Evolutionary conservation across 1,139 yeast genomes (phyloP), one percentile per base, ranked within the genome.

Genomic region (Pichia sp.): DNA sequence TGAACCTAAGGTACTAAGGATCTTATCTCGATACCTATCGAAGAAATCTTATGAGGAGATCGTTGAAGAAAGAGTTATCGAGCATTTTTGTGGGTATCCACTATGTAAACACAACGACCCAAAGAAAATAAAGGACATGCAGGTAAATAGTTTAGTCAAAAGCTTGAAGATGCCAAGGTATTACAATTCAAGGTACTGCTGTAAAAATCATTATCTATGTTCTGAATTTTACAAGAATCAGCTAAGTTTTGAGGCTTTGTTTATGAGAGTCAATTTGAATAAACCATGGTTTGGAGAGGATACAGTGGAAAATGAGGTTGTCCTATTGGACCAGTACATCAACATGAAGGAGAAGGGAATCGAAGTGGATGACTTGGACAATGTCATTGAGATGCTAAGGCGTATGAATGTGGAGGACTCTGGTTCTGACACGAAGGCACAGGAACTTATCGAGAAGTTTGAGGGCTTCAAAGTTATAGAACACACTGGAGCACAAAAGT

Each of bases 71-170:
- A 75, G 97, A 55, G 87, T 86, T 64, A 81, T 90, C 57, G 85
- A 84, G 60, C 90, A 87, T 62, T 76, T 75, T 54, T 92, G 99
- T 69, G 98, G 97, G 1, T 90, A 92, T 65, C 89, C 95, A 5
- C 64, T 82, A 38, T 92, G 98, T 66, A 69, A 72, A 46, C 71
- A 70, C 45, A 52, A 51, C 29, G 71, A 83, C 52, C 84, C 89
- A 10, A 71, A 72, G 53, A 62, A 65, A 62, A 67, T 68, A 61
- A 62, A 64, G 54, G 64, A 61, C 43, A 49, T 60, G 11, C 59
- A 61, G 23, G 38, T 65, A 29, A 66, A 64, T 49, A 43, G 54
- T 13, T 52, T 67, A 45, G 67, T 63, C 7, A 57, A 60, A 6
- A 59, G 57, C 32, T 54, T 68, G 19, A 79, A 84, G 50, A 71